Conservation (phyloP, 1,284 basidiomycete species). For the Porogramme epimiltina region DNA sequence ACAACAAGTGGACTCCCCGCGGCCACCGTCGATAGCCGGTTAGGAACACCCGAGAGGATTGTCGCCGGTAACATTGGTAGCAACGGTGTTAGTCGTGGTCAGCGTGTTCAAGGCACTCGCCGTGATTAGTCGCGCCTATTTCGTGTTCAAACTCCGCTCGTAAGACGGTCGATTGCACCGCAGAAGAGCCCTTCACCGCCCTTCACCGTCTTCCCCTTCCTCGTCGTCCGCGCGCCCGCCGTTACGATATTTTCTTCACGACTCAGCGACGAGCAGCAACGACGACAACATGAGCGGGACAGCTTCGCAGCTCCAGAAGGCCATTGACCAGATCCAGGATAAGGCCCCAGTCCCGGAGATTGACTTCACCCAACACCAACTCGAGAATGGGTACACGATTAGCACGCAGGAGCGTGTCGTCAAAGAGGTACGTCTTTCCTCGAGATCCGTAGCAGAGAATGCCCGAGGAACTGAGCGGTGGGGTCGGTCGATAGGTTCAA, state of each 20-base stretch:
- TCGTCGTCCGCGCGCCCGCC: conserved; percentile 15
- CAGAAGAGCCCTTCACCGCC: conserved; percentile 20
- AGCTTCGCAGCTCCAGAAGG: conserved; percentile 65
- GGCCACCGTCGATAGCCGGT: too few relatives aligned
- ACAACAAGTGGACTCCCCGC: not conserved
- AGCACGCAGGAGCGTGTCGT: conserved; percentile 86
- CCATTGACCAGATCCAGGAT: conserved; percentile 73
- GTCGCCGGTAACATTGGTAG: too few relatives aligned
- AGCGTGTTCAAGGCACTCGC: not conserved
- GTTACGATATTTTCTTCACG: conserved; percentile 5
- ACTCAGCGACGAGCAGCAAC: conserved; percentile 18
- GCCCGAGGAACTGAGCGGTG: not conserved
- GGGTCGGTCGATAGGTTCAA: conserved; percentile 69
- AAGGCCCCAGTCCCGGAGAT: conserved; percentile 67
- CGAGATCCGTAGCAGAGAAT: not conserved
- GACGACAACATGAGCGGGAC: conserved; percentile 31
- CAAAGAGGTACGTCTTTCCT: conserved; percentile 63
- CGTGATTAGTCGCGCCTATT: conserved; percentile 15
- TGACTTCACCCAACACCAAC: conserved; percentile 88
- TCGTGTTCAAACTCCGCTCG: conserved; percentile 24
- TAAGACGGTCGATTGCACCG: conserved; percentile 19
- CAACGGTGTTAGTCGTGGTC: too few relatives aligned
- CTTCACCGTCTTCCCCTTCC: conserved; percentile 21
- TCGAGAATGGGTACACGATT: conserved; percentile 86
- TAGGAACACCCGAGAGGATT: too few relatives aligned